Base-by-base conservation (phyloP, 1,139 yeast genomes). In the Saccharomyces hybrid region DNA sequence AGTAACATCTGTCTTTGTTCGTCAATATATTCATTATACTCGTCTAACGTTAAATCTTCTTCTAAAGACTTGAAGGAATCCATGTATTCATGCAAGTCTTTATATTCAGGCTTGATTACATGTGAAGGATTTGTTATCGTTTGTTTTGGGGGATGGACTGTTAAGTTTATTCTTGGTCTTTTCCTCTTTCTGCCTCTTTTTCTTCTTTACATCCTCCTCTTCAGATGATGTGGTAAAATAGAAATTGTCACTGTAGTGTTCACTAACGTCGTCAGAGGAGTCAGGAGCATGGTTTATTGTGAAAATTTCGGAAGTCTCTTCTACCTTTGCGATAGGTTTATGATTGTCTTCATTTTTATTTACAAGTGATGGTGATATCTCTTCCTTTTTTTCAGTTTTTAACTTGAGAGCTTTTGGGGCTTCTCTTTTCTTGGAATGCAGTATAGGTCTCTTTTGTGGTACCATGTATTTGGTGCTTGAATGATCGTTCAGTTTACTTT, bases 81-180 rank as follows among this genome's bases (percentile, higher is more conserved):
- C 32, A 85, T 70, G 56, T 76, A 80, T 0, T 68, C 73, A 5
- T 71, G 73, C 34, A 85, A 60, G 5, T 73, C 67, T 11, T 62
- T 58, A 57, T 66, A 78, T 53, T 73, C 62, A 1, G 82, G 79
- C 2, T 65, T 65, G 0, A 78, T 70, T 1, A 79, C 71, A 72
- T 89, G 96, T 3, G 82, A 78, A 1, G 97, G 97, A 66, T 89
- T 91, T 0, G 95, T 85, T 4, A 88, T 77, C 7, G 80, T 71
- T 28, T 85, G 86, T 9, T 78, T 76, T 0, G 89, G 86, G 4
- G 81, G 73, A 2, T 79, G 65, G 51, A 76, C 76, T 44, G 74
- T 78, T 21, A 87, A 63, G 8, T 52, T 51, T 60, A 54, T 4
- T 28, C 27, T 53, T 59, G 47, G 50, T 55, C 54, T 58, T 59